Evolutionary conservation across 768 basidiomycete genomes (phyloP).

Genomic region (Asterophora lycoperdoides): DNA sequence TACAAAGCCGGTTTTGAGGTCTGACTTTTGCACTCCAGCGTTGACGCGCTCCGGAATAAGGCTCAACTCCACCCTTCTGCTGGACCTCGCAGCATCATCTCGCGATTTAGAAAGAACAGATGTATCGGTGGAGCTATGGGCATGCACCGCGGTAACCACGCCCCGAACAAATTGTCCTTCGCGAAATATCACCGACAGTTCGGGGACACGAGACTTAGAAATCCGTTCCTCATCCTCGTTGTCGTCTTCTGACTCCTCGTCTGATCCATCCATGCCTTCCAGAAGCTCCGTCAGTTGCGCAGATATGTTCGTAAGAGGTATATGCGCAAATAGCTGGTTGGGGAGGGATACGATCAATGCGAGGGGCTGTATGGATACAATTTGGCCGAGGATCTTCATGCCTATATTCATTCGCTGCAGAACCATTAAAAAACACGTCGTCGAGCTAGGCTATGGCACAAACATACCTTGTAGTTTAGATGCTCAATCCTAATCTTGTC

Average conservation of each 20-base stretch:
- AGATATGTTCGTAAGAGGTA: constrained; percentile 92
- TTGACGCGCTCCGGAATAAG: constrained; percentile 84
- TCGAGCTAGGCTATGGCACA: background rate
- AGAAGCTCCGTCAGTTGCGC: constrained; percentile 69
- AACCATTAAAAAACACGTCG: constrained; percentile 5
- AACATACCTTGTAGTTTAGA: constrained; percentile 83
- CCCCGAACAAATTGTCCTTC: constrained; percentile 86
- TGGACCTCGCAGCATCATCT: constrained; percentile 63
- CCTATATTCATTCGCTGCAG: constrained; percentile 71
- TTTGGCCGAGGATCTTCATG: constrained; percentile 85
- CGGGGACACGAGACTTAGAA: constrained; percentile 46
- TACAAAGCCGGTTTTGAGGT: constrained; percentile 73
- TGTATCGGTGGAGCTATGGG: constrained; percentile 58
- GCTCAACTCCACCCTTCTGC: constrained; percentile 80
- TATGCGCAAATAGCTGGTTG: constrained; percentile 88
- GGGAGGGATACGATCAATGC: constrained; percentile 93
- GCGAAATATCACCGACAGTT: constrained; percentile 69
- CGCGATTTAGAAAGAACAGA: constrained; percentile 56
- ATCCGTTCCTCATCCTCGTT: constrained; percentile 45
- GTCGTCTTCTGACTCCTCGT: constrained; percentile 40
- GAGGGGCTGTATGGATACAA: constrained; percentile 82
- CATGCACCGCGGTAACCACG: constrained; percentile 65
- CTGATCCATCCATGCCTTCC: constrained; percentile 56
- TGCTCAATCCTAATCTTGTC: constrained; percentile 78
- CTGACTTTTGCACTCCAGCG: constrained; percentile 68